phyloP scores from a whole-genome alignment of 768 basidiomycete genomes.

The Agrocybe praecox region DNA sequence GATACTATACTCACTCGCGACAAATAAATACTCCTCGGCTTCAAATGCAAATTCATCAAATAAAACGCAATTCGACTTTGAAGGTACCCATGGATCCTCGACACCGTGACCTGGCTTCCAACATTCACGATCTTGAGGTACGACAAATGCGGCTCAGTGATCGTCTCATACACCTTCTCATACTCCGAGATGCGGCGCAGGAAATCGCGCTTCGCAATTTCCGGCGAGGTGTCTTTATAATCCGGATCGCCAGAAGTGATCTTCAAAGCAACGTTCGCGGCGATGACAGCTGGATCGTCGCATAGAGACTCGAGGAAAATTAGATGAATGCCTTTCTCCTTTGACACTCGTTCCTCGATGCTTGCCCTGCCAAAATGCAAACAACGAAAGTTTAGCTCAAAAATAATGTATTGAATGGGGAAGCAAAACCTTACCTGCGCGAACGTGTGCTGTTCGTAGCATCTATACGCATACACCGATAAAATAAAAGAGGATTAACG shows the following conservation, averaged over 20 bases:
- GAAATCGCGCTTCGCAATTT: slow-evolving; percentile 90
- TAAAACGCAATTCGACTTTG: slow-evolving; percentile 98
- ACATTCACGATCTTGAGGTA: slow-evolving; percentile 94
- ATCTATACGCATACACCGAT: no score
- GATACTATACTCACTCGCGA: slow-evolving; percentile 72
- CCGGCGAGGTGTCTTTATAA: slow-evolving; percentile 86
- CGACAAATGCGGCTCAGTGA: slow-evolving; percentile 87
- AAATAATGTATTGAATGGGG: not conserved
- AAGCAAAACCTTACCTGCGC: slow-evolving; percentile 52
- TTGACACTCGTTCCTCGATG: slow-evolving; percentile 80
- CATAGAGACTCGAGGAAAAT: slow-evolving; percentile 97
- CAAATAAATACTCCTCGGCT: slow-evolving; percentile 94
- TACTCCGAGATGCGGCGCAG: slow-evolving; percentile 89
- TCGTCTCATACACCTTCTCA: slow-evolving; percentile 93
- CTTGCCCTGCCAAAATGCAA: slow-evolving; percentile 73
- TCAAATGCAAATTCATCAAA: slow-evolving; percentile 97
- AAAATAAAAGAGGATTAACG: not conserved
- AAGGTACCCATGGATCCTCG: slow-evolving; percentile 90
- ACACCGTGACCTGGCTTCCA: slow-evolving; percentile 85
- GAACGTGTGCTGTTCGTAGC: slow-evolving; percentile 90
- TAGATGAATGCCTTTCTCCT: slow-evolving; percentile 84
- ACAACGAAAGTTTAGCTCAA: not conserved
- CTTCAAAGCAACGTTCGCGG: slow-evolving; percentile 95
- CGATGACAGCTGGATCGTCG: slow-evolving; percentile 92
- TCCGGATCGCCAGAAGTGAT: slow-evolving; percentile 97